Conservation (phyloP, 306 rosid species). For the Amphicarpaea edgeworthii region DNA sequence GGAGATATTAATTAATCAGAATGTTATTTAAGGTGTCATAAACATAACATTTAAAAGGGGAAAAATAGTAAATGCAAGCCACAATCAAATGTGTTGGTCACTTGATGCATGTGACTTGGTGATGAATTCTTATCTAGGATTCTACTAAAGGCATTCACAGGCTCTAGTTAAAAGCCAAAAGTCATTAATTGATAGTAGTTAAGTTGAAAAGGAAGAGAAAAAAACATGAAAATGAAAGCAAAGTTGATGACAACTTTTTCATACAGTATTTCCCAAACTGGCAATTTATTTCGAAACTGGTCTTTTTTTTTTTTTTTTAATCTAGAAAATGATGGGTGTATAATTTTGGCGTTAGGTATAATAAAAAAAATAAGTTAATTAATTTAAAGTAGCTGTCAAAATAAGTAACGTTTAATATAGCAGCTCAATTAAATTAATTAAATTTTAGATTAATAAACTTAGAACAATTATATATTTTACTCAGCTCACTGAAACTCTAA, state of each 20-base stretch:
- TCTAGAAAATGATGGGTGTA: not conserved
- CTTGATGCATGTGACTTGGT: slow-evolving; percentile 38
- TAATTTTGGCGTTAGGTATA: not conserved
- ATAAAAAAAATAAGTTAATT: not conserved
- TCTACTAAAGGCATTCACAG: slow-evolving; percentile 38
- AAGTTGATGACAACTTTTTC: not conserved
- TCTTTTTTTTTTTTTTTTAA: not conserved
- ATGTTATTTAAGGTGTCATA: slow-evolving; percentile 7
- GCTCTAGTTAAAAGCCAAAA: not conserved
- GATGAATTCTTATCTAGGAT: not conserved
- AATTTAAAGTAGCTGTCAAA: not conserved
- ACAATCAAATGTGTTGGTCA: slow-evolving; percentile 19
- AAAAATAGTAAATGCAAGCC: not conserved
- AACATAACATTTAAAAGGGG: no score
- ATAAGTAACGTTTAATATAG: not conserved
- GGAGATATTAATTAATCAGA: not conserved
- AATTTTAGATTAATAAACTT: not conserved
- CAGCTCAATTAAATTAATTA: not conserved
- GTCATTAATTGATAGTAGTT: slow-evolving; percentile 3
- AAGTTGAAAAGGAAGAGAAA: slow-evolving; percentile 11
- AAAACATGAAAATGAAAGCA: not conserved
- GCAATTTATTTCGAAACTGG: not conserved
- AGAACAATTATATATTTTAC: not conserved
- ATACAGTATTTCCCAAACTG: not conserved
- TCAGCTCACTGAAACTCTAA: not conserved